Percentiles rank a stretch among this genome's conserved stretches.
phyloP scores from a whole-genome alignment of 257 asterid genomes.

The Petrea volubilis region DNA sequence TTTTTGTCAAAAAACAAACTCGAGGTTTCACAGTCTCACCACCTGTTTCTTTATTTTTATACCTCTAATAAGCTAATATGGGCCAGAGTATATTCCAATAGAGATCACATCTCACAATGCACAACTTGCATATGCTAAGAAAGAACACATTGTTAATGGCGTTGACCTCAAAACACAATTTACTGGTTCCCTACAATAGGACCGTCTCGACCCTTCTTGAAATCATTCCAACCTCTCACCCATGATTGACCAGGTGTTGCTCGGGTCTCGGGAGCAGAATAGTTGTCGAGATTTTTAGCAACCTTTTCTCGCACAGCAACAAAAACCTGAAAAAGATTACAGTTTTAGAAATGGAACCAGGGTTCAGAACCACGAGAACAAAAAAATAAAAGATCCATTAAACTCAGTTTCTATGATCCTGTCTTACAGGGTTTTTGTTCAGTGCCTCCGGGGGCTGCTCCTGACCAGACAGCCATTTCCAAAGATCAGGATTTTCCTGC shows the following conservation, averaged over 20 bases:
- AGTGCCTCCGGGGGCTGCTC: slow-evolving; percentile 84
- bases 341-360: background rate
- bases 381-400: too few species aligned
- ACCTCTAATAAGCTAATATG: background rate
- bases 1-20: background rate
- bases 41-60: slow-evolving; percentile 5
- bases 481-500: slow-evolving; percentile 96
- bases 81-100: background rate
- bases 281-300: slow-evolving; percentile 57
- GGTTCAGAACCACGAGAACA: background rate
- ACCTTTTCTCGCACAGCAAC: slow-evolving; percentile 63
- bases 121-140: background rate
- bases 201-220: slow-evolving; percentile 72
- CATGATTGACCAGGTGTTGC: slow-evolving; percentile 75
- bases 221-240: slow-evolving; percentile 99
- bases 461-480: slow-evolving; percentile 92
- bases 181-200: slow-evolving; percentile 83
- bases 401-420: background rate
- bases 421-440: slow-evolving; percentile 68
- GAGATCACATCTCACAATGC: background rate
- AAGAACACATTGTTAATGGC: background rate
- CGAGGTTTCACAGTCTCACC: background rate
- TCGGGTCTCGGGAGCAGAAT: slow-evolving; percentile 82
- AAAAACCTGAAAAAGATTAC: slow-evolving; percentile 54
- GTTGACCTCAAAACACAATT: slow-evolving; percentile 11